Evolutionary conservation across 805 yeast species (phyloP).

Genomic region (Osmozyma mogii): DNA sequence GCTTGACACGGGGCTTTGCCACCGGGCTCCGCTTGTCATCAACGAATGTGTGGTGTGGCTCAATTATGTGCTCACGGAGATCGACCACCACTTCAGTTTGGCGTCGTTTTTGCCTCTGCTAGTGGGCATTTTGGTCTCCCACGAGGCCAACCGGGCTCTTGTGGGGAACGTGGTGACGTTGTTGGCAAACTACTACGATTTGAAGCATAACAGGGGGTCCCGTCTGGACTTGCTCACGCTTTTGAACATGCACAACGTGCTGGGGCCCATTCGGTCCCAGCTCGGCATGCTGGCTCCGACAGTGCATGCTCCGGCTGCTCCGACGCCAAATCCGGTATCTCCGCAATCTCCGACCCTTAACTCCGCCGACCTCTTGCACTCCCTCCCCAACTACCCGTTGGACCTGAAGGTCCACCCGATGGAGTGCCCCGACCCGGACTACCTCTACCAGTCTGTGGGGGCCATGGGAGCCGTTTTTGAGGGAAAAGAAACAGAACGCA

Average conservation of each 20-base stretch:
- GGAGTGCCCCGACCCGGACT: conserved; percentile 17
- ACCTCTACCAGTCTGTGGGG: conserved; percentile 12
- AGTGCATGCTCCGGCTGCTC: too few species aligned
- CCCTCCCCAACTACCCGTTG: conserved; percentile 25
- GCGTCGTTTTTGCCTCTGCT: conserved; percentile 19
- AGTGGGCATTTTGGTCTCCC: conserved; percentile 11
- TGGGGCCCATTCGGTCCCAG: too few species aligned
- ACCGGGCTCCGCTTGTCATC: conserved; percentile 29
- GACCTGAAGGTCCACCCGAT: conserved; percentile 31
- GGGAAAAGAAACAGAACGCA: conserved; percentile 78
- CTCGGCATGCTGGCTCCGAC: too few species aligned
- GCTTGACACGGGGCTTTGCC: conserved; percentile 36
- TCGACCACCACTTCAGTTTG: conserved; percentile 27
- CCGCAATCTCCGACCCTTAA: background rate
- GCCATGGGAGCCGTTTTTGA: conserved; percentile 36
- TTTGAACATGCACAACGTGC: conserved; percentile 26
- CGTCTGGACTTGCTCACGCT: conserved; percentile 38
- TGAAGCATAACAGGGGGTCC: conserved; percentile 29
- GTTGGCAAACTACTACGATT: conserved; percentile 20
- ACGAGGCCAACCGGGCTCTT: conserved; percentile 7
- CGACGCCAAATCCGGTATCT: conserved; percentile 1
- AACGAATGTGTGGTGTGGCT: conserved; percentile 40
- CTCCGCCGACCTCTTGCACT: conserved; percentile 8
- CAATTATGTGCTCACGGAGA: conserved; percentile 27
- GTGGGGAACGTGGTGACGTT: conserved; percentile 13